Evolutionary conservation across 192 early-diverging fungal genomes (phyloP).

Genomic region (Fimicolochytrium jonesii): DNA sequence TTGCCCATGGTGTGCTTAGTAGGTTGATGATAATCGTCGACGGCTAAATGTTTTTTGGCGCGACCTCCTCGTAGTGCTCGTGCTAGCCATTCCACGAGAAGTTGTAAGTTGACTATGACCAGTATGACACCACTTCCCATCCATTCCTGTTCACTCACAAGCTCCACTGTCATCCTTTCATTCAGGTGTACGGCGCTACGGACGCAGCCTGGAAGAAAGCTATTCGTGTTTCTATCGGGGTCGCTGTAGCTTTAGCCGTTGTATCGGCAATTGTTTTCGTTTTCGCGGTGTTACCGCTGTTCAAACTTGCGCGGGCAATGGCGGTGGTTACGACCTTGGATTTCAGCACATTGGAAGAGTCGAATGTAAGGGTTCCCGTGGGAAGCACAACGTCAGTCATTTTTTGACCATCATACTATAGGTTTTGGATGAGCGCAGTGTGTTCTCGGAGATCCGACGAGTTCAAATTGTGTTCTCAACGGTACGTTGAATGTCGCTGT

Average conservation of each 20-base stretch:
- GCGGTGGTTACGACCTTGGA: neutral
- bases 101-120: no score
- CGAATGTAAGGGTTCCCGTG: neutral
- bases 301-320: neutral
- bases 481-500: no score
- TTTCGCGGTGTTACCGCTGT: slow-evolving; percentile 6
- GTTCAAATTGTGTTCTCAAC: slow-evolving; percentile 5
- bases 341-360: neutral
- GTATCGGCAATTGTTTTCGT: neutral
- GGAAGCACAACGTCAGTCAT: no score
- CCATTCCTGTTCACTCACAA: no score
- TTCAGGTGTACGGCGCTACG: slow-evolving; percentile 8
- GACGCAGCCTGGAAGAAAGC: neutral
- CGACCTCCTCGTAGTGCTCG: no score
- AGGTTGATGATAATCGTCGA: no score
- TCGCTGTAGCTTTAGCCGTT: slow-evolving; percentile 3
- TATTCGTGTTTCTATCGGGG: neutral
- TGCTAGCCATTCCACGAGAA: no score
- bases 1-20: no score
- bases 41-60: no score
- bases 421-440: neutral
- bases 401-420: no score
- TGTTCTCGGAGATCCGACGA: slow-evolving; percentile 1
- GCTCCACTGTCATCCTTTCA: no score
- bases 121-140: no score